Base-by-base conservation (phyloP, 2,329 filamentous ascomycete species). In the Rhynchosporium secalis region DNA sequence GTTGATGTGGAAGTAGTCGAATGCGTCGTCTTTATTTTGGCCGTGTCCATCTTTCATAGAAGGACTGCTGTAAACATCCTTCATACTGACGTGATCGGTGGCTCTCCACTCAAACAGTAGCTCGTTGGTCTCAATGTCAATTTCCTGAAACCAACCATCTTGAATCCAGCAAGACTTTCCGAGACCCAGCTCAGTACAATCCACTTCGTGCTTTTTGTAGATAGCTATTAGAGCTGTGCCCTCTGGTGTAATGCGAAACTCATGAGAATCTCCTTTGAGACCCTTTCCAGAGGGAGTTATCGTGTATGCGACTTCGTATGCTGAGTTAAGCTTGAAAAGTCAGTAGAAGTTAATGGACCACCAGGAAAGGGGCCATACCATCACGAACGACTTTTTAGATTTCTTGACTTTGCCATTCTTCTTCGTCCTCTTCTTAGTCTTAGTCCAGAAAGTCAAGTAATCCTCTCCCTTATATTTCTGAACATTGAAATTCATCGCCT, bases 41-140 rank as follows among this genome's bases (percentile, higher is more conserved):
- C 61, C 61, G 29, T 63, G 45, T 12, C 64, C 66, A 29, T 68
- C 66, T 38, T 66, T 64, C 41, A 65, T 41, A 33, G 38, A 51
- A 13, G 60, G 62, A 10, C 33, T 43, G 9, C 56, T 66, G 58
- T 56, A 69, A 7, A 62, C 60, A 51, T 69, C 66, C 41, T 31
- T 62, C 48, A 68, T 58, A 20, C 38, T 38, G 48, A 67, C 61
- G 45, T 79, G 76, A 62, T 79, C 76, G 56, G 77, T 66, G 38
- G 75, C 76, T n/a, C 76, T 74, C 79, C 82, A 84, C 64, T 82
- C 77, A 62, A 83, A 83, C 5, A 83, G 52, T 41, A 83, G 71
- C 48, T 76, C 72, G 26, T 79, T 78, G 1, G 79, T 81, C 9
- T 76, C 77, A n/a, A 83, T 75, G 65, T 83, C 78, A 38, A 84